A percentile compares a stretch with the other conserved stretches of the same genome.
Conservation (phyloP, 305 asterid genomes). For the Striga hermonthica region DNA sequence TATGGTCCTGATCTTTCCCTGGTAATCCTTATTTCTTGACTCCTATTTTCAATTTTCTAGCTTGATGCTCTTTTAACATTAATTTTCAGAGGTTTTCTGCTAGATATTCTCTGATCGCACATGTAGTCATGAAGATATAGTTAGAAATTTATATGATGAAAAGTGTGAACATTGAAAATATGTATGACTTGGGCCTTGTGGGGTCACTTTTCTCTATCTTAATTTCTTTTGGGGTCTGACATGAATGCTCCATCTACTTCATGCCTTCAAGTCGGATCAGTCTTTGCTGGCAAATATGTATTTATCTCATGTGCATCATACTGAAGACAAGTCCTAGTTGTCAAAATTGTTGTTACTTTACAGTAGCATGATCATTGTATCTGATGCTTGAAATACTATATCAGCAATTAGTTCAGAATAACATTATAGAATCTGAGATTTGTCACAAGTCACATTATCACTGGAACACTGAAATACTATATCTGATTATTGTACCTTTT, state of each 20-base stretch:
- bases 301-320: conserved; percentile 21
- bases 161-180: conserved; percentile 5
- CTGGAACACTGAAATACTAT: too few species aligned
- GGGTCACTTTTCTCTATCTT: not conserved
- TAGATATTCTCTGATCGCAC: too few species aligned
- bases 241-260: too few species aligned
- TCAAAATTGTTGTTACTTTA: too few species aligned
- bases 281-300: not conserved
- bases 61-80: conserved; percentile 18
- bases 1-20: conserved; percentile 28
- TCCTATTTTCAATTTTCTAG: conserved; percentile 9
- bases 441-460: too few species aligned
- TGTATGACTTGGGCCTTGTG: not conserved
- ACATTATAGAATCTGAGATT: too few species aligned
- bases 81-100: not conserved
- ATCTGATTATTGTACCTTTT: too few species aligned
- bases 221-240: not conserved
- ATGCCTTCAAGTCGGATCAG: too few species aligned
- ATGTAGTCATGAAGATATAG: conserved; percentile 3
- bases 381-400: too few species aligned
- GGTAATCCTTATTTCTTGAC: conserved; percentile 34
- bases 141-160: conserved; percentile 4
- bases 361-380: too few species aligned
- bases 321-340: not conserved
- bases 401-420: too few species aligned